Conservation (phyloP, 495 filamentous ascomycete species). For the Sporormia fimetaria region DNA sequence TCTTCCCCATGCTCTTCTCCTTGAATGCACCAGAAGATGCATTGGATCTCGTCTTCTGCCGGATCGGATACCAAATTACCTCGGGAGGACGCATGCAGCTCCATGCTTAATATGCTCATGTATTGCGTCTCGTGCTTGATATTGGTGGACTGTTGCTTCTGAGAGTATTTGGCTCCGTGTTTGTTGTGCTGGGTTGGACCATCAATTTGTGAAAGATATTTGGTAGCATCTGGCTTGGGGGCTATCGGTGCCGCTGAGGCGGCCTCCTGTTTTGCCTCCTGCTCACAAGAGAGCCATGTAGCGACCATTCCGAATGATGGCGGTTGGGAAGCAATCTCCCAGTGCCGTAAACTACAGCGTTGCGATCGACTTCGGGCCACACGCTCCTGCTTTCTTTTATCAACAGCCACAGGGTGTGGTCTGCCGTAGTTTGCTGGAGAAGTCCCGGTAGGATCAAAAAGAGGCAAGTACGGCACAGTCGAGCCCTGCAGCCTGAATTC, state of each 20-base stretch:
- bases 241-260: too few species aligned
- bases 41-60: conserved; percentile 77
- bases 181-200: conserved; percentile 78
- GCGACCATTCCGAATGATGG: conserved; percentile 62
- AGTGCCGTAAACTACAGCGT: conserved; percentile 46
- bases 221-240: background rate
- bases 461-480: conserved; percentile 62
- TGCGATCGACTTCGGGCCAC: conserved; percentile 39
- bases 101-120: conserved; percentile 93
- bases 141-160: conserved; percentile 60
- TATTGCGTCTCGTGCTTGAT: conserved; percentile 80
- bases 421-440: conserved; percentile 46
- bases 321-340: conserved; percentile 55
- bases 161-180: conserved; percentile 78
- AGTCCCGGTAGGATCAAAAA: conserved; percentile 58
- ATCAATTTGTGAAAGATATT: conserved; percentile 70
- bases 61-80: conserved; percentile 74
- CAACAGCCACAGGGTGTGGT: conserved; percentile 35
- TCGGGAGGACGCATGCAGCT: conserved; percentile 88
- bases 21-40: conserved; percentile 83
- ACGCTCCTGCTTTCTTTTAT: conserved; percentile 42
- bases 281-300: conserved; percentile 47
- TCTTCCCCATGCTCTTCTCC: conserved; percentile 53
- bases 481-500: conserved; percentile 73
- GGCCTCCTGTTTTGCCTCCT: conserved; percentile 2